Base-by-base conservation (phyloP, 202 grass and related monocot species). In the Bolboschoenoplectus hybrid region DNA sequence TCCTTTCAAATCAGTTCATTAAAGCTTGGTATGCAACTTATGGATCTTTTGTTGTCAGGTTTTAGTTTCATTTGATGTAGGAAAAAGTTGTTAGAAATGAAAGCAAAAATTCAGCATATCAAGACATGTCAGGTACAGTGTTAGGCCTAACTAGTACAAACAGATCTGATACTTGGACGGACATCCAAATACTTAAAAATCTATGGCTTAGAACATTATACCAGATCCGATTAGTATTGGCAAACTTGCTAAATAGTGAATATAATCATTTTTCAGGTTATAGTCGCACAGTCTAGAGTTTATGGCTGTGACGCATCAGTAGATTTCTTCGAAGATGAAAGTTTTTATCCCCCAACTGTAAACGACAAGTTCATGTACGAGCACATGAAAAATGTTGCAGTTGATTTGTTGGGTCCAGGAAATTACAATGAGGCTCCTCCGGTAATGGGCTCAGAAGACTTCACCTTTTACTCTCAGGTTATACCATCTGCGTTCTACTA, bases 321-420 rank as follows among this genome's bases (percentile, higher is more conserved):
- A 38, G 93, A 96, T 88, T 99, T 99, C 89, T 99, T 99, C 84
- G 97, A 99, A 89, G 70, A 91, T 67, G 49, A 96, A 90, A 96
- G 92, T 75, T 96, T 96, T 86, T 99, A 99, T 88, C 97, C 93
- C 32, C 90, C 97, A 6, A 99, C 89, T 65, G 90, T 96, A 66
- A 99, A 99, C 74, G 85, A 99, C 85, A 74, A 88, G 40, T 66
- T 88, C 0, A 96, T 94, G 93, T 90, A 96, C 64, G 89, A 49
- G 12, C 97, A 94, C 81, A 81, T 96, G 0, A 94, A 85, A 74
- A 55, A 78, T 6, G 88, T 90, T 17, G 90, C 90, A 13, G 1
- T 66, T 6, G 81, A 89, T 57, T 87, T 96, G 0, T 88, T 92
- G 7, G 97, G 97, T 35, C 38, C 17, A 11, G 43, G 11, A 0